Base-by-base conservation (phyloP, 805 yeast genomes). In the Grigorovia transvaalensis region DNA sequence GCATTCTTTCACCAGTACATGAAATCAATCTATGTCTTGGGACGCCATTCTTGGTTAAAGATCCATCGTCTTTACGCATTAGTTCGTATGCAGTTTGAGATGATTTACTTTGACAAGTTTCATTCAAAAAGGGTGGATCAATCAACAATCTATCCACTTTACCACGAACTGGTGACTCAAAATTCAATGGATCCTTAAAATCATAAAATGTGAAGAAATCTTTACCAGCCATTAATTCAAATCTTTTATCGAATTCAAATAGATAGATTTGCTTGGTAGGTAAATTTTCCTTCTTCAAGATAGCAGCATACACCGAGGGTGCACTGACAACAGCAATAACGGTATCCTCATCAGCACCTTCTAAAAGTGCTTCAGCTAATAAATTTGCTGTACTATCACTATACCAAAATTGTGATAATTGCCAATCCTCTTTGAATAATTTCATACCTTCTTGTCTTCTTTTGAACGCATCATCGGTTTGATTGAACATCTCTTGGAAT, bases 391-490 rank as follows among this genome's bases (percentile, higher is more conserved):
- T 89, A 2, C 72, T 68, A 54, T 88, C 90, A 52, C 76, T 71
- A 63, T 88, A 89, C 89, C 97, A 89, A 69, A 89, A 89, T 67
- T 89, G 97, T 1, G 96, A 88, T 42, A 90, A 73, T 62, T 88
- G 93, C 97, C 97, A 89, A 68, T 89, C 96, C 67, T 89, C 96
- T 62, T 85, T 75, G 66, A 89, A 89, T 42, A 80, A 74, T 50
- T 83, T 87, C 67, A 90, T 90, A 19, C 81, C 78, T 51, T 77
- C 67, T 35, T 65, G 57, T 43, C 56, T 60, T 49, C 67, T 66
- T 33, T 59, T 64, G 27, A 58, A 60, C 6, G 67, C 64, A 35
- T 77, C 75, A 57, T 85, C 88, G 9, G 90, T 86, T 50, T 72
- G 69, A 50, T 73, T 63, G 56, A 73, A 74, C 49, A 88, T 63